Evolutionary conservation across 208 protist species (phyloP), one percentile per base, ranked within the genome.

Genomic region (Acanthamoeba triangularis): DNA sequence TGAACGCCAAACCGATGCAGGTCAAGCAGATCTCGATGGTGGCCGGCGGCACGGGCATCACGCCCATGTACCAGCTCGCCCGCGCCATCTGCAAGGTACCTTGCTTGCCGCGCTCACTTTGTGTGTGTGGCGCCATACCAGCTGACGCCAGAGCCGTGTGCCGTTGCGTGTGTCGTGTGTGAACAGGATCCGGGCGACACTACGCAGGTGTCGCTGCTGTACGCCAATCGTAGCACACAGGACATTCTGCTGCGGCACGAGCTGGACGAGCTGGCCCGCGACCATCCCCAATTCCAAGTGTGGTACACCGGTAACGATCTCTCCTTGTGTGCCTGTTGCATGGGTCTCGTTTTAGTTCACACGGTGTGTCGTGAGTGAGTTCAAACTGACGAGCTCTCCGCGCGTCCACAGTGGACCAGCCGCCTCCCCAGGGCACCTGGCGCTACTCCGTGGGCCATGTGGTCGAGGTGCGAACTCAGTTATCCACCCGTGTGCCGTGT

Each of bases 21-120:
- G 99, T 98, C 95, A 98, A 99, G 93, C 91, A 96, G 14, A 99
- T 99, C 95, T 98, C 98, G 33, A 99, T 99, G 98, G 97, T 99
- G 54, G 98, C 98, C n/a, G 90, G 90, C n/a, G 90, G 90, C 41
- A 78, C 90, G 0, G 98, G 98, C 41, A 99, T 99, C 95, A 97
- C 98, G 11, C 98, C 98, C 2, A 99, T 99, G 98, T 99, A 98
- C 94, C 98, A 99, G 74, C 97, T 99, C 13, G 97, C 98, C 25
- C 97, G 98, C 3, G 98, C 98, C 92, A 95, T 99, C 47, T 95
- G 99, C 35, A 80, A 76, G 67, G 67, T 76, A 65, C 13, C 23
- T 28, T 28, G 59, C 16, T 65, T 65, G 13, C 59, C 23, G 13
- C 59, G 16, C 52, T 20, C 65, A 25, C 8, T 28, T 35, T 72